Percentiles rank a stretch among this genome's conserved stretches.
Evolutionary conservation across 768 basidiomycete genomes (phyloP).

Genomic region (Phaffia australis): DNA sequence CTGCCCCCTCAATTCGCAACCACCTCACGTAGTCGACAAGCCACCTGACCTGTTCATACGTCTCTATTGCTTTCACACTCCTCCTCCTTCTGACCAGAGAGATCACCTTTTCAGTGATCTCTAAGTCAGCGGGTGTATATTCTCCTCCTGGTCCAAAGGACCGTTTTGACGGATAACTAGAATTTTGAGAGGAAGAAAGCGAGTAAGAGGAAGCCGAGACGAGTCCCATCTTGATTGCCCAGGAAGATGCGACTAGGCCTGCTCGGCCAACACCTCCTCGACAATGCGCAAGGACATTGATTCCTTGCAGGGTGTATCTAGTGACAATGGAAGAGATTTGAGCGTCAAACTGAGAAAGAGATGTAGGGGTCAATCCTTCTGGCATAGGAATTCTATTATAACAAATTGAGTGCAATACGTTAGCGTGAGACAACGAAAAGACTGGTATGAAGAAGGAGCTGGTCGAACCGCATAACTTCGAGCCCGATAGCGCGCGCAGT

Average conservation of each 20-base stretch:
- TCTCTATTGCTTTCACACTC: conserved; percentile 85
- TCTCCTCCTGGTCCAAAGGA: not conserved
- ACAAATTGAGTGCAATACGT: not conserved
- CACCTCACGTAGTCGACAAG: conserved; percentile 16
- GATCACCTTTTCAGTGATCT: conserved; percentile 63
- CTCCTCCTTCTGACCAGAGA: conserved; percentile 59
- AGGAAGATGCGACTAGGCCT: conserved; percentile 80
- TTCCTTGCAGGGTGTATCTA: conserved; percentile 60
- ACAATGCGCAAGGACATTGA: conserved; percentile 72
- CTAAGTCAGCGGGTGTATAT: conserved; percentile 35
- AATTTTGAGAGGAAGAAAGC: conserved; percentile 42
- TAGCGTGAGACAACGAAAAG: not conserved
- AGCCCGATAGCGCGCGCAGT: conserved; percentile 56
- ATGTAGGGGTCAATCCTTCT: conserved; percentile 71
- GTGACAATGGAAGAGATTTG: conserved; percentile 57
- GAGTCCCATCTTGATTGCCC: conserved; percentile 85
- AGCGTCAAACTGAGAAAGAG: conserved; percentile 51
- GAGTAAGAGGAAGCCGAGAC: conserved; percentile 43
- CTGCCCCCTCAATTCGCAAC: conserved; percentile 9
- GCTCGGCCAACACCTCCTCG: conserved; percentile 90
- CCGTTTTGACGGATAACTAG: no score
- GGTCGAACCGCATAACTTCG: conserved; percentile 63
- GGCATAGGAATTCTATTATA: conserved; percentile 62
- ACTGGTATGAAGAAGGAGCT: conserved; percentile 17
- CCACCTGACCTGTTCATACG: conserved; percentile 68